Evolutionary conservation across 495 filamentous ascomycete genomes (phyloP).

Genomic region (Usnea hakonensis): DNA sequence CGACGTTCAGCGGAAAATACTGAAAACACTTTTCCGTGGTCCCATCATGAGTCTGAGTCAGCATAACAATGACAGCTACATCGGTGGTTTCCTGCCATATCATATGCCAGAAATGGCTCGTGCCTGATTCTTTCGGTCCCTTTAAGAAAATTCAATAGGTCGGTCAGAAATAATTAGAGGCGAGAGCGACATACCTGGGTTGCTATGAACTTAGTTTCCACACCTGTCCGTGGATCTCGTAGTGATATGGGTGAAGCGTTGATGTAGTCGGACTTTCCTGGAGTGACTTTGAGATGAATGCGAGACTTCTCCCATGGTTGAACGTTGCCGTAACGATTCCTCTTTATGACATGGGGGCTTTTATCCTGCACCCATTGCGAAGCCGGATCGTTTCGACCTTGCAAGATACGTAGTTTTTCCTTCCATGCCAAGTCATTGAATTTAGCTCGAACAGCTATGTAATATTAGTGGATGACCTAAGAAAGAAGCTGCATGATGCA

Average conservation of each 20-base stretch:
- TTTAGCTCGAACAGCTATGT: constrained; percentile 42
- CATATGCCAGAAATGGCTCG: constrained; percentile 92
- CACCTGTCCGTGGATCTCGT: constrained; percentile 44
- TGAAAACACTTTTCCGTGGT: constrained; percentile 84
- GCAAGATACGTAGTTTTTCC: constrained; percentile 47
- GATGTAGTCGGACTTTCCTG: constrained; percentile 81
- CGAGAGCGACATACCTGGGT: constrained; percentile 48
- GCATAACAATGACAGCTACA: constrained; percentile 87
- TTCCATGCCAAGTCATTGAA: constrained; percentile 57
- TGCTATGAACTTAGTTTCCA: constrained; percentile 54
- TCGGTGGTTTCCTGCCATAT: constrained; percentile 73
- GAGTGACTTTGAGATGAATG: constrained; percentile 72
- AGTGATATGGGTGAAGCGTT: constrained; percentile 87
- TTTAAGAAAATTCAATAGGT: constrained; percentile 30
- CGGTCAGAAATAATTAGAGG: background rate
- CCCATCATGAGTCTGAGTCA: constrained; percentile 80
- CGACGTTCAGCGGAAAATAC: constrained; percentile 66
- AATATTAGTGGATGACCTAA: constrained; percentile 17
- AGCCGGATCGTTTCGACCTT: constrained; percentile 37
- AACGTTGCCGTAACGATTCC: constrained; percentile 57
- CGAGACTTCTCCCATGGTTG: constrained; percentile 86
- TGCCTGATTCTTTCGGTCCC: constrained; percentile 67
- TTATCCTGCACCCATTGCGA: constrained; percentile 49
- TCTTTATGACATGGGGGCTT: constrained; percentile 39
- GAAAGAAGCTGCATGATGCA: constrained; percentile 15